Evolutionary conservation across 768 basidiomycete genomes (phyloP).

Genomic region (Boletus eberwhitei): DNA sequence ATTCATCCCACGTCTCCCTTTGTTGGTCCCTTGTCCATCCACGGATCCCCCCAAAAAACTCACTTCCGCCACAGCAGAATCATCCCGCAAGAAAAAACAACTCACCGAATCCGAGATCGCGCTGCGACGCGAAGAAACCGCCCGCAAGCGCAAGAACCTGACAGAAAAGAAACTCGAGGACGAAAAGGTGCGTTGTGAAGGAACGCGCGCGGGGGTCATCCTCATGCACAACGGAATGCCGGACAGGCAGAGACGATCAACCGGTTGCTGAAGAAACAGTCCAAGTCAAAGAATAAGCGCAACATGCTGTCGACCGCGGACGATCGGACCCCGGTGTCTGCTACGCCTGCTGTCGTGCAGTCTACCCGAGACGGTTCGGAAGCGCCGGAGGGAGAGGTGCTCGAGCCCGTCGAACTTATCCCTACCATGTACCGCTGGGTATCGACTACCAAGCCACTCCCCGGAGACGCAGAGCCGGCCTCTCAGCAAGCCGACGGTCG

Average conservation of each 20-base stretch:
- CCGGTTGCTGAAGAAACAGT: conserved; percentile 82
- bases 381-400: conserved; percentile 38
- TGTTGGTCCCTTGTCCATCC: not conserved
- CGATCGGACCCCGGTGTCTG: conserved; percentile 37
- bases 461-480: conserved; percentile 2
- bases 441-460: conserved; percentile 44
- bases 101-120: conserved; percentile 73
- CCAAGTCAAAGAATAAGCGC: conserved; percentile 60
- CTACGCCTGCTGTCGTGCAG: conserved; percentile 26
- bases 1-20: not conserved
- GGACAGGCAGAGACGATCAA: conserved; percentile 82
- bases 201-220: too few species aligned
- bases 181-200: conserved; percentile 46
- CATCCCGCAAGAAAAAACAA: conserved; percentile 46
- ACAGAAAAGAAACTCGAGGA: not conserved
- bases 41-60: not conserved
- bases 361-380: conserved; percentile 31
- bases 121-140: conserved; percentile 73
- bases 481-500: conserved; percentile 1
- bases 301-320: conserved; percentile 48
- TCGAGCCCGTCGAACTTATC: conserved; percentile 36
- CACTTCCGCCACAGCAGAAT: not conserved
- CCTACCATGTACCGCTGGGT: conserved; percentile 74
- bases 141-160: conserved; percentile 75
- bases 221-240: not conserved